Percentiles rank a stretch among this genome's conserved stretches.
phyloP scores from a whole-genome alignment of 768 basidiomycete genomes.

The Megacollybia marginata region DNA sequence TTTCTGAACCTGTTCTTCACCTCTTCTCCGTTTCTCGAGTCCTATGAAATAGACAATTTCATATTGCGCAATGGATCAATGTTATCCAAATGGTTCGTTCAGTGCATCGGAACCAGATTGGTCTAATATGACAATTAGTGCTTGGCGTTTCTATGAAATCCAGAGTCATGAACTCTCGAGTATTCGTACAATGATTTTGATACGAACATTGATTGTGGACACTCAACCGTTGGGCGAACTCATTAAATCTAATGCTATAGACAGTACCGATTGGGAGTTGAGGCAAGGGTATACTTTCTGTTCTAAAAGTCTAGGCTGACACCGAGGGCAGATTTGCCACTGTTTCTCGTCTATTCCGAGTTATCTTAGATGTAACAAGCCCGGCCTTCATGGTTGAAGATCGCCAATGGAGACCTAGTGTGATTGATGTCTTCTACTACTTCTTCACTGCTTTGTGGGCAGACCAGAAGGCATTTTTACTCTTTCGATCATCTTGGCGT shows the following conservation, averaged over 20 bases:
- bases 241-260: constrained; percentile 31
- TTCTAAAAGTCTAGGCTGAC: neutral
- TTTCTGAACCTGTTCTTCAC: constrained; percentile 57
- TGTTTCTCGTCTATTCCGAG: constrained; percentile 50
- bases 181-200: constrained; percentile 47
- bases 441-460: constrained; percentile 61
- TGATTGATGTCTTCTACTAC: constrained; percentile 48
- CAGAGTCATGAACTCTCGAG: constrained; percentile 46
- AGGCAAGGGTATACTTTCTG: constrained; percentile 30
- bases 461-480: constrained; percentile 46
- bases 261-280: constrained; percentile 34
- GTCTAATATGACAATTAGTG: constrained; percentile 26
- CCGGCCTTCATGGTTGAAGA: constrained; percentile 55
- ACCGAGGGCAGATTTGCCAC: constrained; percentile 36
- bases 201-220: constrained; percentile 58
- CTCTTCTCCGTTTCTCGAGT: constrained; percentile 52
- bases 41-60: constrained; percentile 69
- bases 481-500: neutral
- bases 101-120: neutral
- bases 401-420: constrained; percentile 59
- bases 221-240: constrained; percentile 51
- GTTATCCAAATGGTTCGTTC: constrained; percentile 51
- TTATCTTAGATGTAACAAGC: constrained; percentile 60
- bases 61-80: constrained; percentile 53
- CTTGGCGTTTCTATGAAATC: constrained; percentile 64